A percentile compares a stretch with the other conserved stretches of the same genome.
Evolutionary conservation across 495 filamentous ascomycete genomes (phyloP).

Genomic region (Thermochaetoides thermophila): DNA sequence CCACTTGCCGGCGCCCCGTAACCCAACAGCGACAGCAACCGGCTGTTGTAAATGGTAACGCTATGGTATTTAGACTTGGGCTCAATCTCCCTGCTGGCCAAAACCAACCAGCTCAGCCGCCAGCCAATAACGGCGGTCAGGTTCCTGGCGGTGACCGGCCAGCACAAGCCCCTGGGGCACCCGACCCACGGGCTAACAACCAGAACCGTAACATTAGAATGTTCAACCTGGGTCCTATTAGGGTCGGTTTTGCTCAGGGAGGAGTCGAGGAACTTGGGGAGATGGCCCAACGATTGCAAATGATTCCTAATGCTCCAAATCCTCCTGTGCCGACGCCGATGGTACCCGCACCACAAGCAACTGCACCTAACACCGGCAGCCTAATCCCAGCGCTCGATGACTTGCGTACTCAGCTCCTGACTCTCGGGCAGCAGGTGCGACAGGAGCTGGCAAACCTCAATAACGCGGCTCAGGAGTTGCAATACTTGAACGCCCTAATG

Average conservation of each 20-base stretch:
- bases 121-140: conserved; percentile 17
- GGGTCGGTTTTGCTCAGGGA: conserved; percentile 41
- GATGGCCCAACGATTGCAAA: conserved; percentile 27
- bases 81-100: conserved; percentile 17
- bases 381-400: conserved; percentile 12
- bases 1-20: conserved; percentile 81
- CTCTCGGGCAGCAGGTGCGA: conserved; percentile 51
- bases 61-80: conserved; percentile 18
- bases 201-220: conserved; percentile 28
- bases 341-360: conserved; percentile 10
- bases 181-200: conserved; percentile 17
- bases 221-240: conserved; percentile 47
- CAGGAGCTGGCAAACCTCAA: conserved; percentile 27
- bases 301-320: conserved; percentile 11
- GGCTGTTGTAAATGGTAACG: conserved; percentile 13
- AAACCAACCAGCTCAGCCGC: conserved; percentile 15
- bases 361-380: conserved; percentile 6
- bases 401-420: conserved; percentile 42
- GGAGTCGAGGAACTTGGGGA: conserved; percentile 32
- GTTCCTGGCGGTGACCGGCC: conserved; percentile 40
- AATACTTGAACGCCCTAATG: conserved; percentile 36
- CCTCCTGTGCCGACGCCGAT: conserved; percentile 9
- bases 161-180: conserved; percentile 41
- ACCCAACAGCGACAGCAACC: conserved; percentile 24
- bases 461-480: conserved; percentile 43